Base-by-base conservation (phyloP, 2,329 filamentous ascomycete species). In the Scedosporium boydii region DNA sequence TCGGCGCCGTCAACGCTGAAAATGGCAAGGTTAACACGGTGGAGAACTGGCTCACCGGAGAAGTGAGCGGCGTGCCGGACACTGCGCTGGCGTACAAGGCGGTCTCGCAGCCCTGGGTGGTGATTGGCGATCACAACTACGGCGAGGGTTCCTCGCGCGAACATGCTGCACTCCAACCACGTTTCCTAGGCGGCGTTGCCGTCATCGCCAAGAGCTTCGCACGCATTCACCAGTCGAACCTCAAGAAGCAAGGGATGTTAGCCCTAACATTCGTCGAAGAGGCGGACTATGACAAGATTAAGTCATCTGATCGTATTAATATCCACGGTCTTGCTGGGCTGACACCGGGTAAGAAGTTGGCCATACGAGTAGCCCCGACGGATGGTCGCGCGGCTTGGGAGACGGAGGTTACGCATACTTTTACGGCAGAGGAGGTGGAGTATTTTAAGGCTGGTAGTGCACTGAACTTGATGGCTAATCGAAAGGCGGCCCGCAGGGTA, bases 211-310 rank as follows among this genome's bases (percentile, higher is more conserved):
- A 91, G 74, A 91, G 86, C 67, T 99, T 99, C 75, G 95, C 95
- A 72, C 95, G 95, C 89, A 99, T 99, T 74, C 95, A 99, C 85
- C 95, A 99, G 85, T 99, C 95, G 83, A 99, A 99, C 87, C 81
- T 99, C 82, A 99, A 99, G 91, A 99, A 99, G 89, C 95, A 99
- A 87, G 95, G 95, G 80, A 97, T 99, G 93, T 90, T 99, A 80
- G 95, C 95, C 72, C 85, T 99, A 68, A 98, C 93, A 71, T 99
- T 99, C 81, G 79, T 86, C 63, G 87, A 98, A 75, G 93, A 93
- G 63, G 93, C 89, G 75, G 95, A 99, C 78, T 99, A 99, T 78
- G 95, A 99, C 77, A 96, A 91, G 86, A 93, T 99, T 77, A 86
- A 89, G 75, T 89, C 92, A 68, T 88, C 93, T 65, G 95, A 96